A percentile compares a stretch with the other conserved stretches of the same genome.
Conservation (phyloP, 2,329 filamentous ascomycete genomes). For the Xylariales sp. region DNA sequence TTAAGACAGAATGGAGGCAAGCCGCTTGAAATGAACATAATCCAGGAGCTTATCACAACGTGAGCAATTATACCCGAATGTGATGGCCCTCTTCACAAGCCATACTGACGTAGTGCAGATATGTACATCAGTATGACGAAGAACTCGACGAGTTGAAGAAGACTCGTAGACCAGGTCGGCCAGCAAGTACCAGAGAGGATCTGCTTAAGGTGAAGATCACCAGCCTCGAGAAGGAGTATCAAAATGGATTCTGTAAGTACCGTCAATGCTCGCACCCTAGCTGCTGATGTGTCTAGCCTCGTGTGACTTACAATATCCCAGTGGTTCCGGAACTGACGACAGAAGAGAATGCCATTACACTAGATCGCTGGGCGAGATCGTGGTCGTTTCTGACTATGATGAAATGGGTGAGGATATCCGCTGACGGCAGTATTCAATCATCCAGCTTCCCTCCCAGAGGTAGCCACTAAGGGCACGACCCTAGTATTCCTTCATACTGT, state of each 20-base stretch:
- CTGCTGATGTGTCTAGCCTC: not conserved
- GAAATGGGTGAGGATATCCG: conserved; percentile 70
- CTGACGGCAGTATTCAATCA: conserved; percentile 58
- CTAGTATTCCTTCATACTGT: conserved; percentile 8
- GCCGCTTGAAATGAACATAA: conserved; percentile 48
- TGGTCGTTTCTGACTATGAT: conserved; percentile 77
- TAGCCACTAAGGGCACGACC: conserved; percentile 11
- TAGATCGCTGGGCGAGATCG: conserved; percentile 74
- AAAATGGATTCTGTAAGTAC: conserved; percentile 71
- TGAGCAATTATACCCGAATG: conserved; percentile 26
- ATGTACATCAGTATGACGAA: conserved; percentile 65
- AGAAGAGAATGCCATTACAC: conserved; percentile 56
- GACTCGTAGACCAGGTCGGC: conserved; percentile 71
- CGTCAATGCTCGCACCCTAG: not conserved
- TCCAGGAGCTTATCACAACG: conserved; percentile 60
- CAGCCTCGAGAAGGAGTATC: conserved; percentile 72
- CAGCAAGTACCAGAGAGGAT: conserved; percentile 72
- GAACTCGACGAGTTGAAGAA: conserved; percentile 63
- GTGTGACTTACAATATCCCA: conserved; percentile 28
- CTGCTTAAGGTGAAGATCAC: conserved; percentile 67
- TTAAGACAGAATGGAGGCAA: conserved; percentile 46
- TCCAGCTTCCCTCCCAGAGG: conserved; percentile 75
- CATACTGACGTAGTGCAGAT: conserved; percentile 39
- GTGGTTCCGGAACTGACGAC: conserved; percentile 72
- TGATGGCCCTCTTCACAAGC: not conserved